phyloP scores from a whole-genome alignment of 1,284 basidiomycete genomes.

The Pyrrhoderma lamaoense region DNA sequence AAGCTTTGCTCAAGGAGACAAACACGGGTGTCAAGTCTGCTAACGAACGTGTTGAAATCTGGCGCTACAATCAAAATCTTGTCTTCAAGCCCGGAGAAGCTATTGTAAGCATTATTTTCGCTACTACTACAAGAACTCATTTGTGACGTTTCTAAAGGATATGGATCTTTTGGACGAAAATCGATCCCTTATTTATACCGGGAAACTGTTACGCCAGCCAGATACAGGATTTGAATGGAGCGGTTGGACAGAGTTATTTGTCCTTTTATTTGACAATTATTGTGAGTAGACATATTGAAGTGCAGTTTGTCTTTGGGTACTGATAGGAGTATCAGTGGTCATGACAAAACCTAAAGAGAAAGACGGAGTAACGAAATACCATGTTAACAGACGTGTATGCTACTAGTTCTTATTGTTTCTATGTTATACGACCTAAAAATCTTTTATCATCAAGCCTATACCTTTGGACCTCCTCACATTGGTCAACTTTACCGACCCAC shows the following conservation, averaged over 20 bases:
- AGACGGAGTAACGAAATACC: conserved; percentile 66
- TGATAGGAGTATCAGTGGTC: conserved; percentile 53
- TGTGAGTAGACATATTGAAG: conserved; percentile 40
- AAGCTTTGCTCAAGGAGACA: conserved; percentile 74
- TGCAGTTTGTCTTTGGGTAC: not conserved
- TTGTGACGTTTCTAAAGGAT: conserved; percentile 42
- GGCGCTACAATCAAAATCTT: conserved; percentile 75
- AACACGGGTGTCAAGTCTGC: conserved; percentile 78
- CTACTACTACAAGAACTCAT: not conserved
- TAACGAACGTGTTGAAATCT: conserved; percentile 81
- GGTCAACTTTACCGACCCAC: conserved; percentile 71
- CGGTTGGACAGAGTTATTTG: conserved; percentile 81
- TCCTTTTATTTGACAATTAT: conserved; percentile 91
- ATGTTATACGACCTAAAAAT: conserved; percentile 9
- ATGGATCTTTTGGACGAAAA: conserved; percentile 82
- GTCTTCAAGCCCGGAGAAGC: conserved; percentile 73
- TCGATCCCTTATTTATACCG: conserved; percentile 75
- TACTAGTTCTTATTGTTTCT: conserved; percentile 1
- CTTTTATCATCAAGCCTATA: conserved; percentile 63
- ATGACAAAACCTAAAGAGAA: conserved; percentile 78
- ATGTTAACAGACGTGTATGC: conserved; percentile 72
- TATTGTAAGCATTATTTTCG: conserved; percentile 46
- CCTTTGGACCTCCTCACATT: conserved; percentile 81
- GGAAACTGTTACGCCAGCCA: conserved; percentile 76
- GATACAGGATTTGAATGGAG: conserved; percentile 77